Evolutionary conservation across 108 stramenopile genomes (phyloP).

Genomic region (Discostella pseudostelligera): DNA sequence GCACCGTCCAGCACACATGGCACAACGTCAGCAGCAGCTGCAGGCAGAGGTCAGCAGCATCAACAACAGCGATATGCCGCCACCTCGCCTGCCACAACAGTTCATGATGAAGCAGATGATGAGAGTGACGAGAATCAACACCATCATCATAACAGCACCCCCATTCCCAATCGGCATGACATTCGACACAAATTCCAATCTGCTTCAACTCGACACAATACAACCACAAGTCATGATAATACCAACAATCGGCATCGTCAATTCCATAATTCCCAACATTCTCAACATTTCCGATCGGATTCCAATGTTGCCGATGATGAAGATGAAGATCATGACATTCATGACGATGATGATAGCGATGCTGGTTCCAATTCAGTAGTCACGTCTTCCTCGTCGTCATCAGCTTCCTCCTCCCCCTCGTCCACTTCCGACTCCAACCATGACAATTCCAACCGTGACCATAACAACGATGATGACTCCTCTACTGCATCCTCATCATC

Average conservation of each 20-base stretch:
- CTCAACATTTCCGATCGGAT: slow-evolving; percentile 10
- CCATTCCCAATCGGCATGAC: not conserved
- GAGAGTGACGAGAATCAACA: not conserved
- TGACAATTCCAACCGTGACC: not conserved
- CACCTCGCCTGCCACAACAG: too few species aligned
- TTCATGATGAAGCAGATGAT: too few species aligned
- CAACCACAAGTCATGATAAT: too few species aligned
- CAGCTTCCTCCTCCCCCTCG: too few species aligned
- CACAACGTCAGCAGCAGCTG: too few species aligned
- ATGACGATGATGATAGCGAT: not conserved
- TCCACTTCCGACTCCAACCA: not conserved
- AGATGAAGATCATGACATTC: not conserved
- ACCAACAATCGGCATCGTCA: not conserved
- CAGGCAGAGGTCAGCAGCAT: too few species aligned
- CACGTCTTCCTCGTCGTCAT: too few species aligned
- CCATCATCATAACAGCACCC: not conserved
- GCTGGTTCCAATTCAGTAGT: not conserved
- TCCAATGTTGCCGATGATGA: slow-evolving; percentile 19
- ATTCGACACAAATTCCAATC: not conserved
- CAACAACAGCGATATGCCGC: too few species aligned
- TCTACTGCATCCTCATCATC: not conserved
- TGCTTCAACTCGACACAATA: not conserved
- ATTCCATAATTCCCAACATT: not conserved
- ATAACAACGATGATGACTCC: not conserved
- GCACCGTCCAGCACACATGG: too few species aligned